Evolutionary conservation across 2,329 filamentous ascomycete genomes (phyloP), one percentile per base, ranked within the genome.

Genomic region (Aureobasidium namibiae): DNA sequence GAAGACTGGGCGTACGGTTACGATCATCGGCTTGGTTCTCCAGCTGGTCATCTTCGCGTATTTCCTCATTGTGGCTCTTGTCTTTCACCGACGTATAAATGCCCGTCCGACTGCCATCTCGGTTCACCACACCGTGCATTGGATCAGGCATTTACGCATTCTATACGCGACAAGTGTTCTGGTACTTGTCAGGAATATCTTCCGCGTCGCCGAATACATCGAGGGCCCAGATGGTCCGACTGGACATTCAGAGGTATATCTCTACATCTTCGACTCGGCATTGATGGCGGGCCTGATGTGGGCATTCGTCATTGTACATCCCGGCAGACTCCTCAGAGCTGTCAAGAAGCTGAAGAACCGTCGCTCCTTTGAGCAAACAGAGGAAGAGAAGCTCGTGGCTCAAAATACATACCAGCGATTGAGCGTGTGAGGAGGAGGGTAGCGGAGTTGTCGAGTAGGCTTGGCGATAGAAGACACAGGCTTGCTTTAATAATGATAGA

Each of bases 181-280:
- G 29, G 34, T 63, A 16, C 31, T 61, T 1, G 21, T 63, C 21
- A 56, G 61, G 34, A 61, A 61, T 18, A 31, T 62, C n/a, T 56
- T 62, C 11, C 53, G 61, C 11, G 34, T 61, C 13, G 39, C 60
- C 7, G 61, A 62, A 21, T 62, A 56, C 38, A 31, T 59, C 16
- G 59, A 62, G 18, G 59, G 61, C n/a, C 11, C 29, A 4, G 31
- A 61, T 8, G 61, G 61, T 1, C n/a, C 56, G 1, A 39, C 53
- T 9, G 24, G 23, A 2, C 29, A 48, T 16, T 50, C 56, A 11
- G 61, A 62, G 39, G 56, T 41, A 4, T 62, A 59, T 34, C 24
- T 62, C 34, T 62, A 62, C 33, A 24, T 62, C 18, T 61, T 62
- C 18, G 61, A 62, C 18, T 56, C 59, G 10, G 33, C 45, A 4